Conservation (phyloP, 225 moss, liverwort and hornwort genomes). For the Pleurozium schreberi region DNA sequence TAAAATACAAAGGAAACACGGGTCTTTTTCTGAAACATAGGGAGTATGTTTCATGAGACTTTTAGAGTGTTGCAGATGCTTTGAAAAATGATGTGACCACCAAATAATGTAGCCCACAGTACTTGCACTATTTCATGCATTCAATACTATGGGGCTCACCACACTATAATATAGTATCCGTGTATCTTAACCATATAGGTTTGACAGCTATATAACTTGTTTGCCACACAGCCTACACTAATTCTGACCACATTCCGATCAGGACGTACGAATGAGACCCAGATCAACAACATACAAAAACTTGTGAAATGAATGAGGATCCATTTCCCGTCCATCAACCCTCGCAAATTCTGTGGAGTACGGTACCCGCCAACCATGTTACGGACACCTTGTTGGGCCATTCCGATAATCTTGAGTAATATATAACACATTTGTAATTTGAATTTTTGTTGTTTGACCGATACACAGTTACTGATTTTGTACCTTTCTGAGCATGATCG, state of each 20-base stretch:
- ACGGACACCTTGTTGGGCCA: background rate
- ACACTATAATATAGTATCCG: background rate
- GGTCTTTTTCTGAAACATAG: too few relatives aligned
- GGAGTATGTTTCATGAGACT: background rate
- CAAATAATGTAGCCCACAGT: background rate
- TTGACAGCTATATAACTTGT: conserved; percentile 4
- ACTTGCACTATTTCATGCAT: background rate
- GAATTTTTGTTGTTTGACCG: background rate
- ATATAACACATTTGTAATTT: background rate
- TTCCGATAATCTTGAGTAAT: background rate
- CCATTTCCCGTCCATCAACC: background rate
- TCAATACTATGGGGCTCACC: background rate
- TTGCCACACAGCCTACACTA: background rate
- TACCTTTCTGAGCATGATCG: background rate
- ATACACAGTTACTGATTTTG: accelerated
- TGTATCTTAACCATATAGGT: background rate
- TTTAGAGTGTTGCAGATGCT: background rate
- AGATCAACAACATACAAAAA: background rate
- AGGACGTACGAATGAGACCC: background rate
- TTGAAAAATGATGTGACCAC: background rate
- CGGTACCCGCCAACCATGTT: background rate
- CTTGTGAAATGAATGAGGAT: background rate
- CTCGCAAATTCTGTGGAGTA: background rate
- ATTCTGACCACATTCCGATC: background rate
- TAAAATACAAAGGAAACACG: too few relatives aligned